phyloP scores from a whole-genome alignment of 345 rosid species.

The Barbarea vulgaris region DNA sequence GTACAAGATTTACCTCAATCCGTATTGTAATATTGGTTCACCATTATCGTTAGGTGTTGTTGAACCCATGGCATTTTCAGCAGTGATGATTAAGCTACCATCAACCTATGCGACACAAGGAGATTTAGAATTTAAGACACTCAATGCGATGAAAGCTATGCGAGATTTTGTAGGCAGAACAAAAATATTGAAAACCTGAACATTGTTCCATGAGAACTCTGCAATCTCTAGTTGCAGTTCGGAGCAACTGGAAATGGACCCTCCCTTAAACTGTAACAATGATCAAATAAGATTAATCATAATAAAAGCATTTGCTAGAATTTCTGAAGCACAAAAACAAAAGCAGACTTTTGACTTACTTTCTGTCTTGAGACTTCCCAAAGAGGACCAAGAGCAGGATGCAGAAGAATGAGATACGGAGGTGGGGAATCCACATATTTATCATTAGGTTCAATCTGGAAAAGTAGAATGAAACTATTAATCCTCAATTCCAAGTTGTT shows the following conservation, averaged over 20 bases:
- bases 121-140: conserved; percentile 17
- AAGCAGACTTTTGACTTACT: conserved; percentile 45
- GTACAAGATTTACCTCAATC: conserved; percentile 52
- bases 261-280: conserved; percentile 63
- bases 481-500: not conserved
- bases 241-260: conserved; percentile 74
- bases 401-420: conserved; percentile 86
- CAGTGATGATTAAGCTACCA: conserved; percentile 78
- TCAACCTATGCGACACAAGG: conserved; percentile 54
- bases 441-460: conserved; percentile 68
- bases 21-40: conserved; percentile 70
- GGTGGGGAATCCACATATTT: conserved; percentile 68
- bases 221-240: conserved; percentile 88
- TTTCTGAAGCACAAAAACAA: not conserved
- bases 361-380: conserved; percentile 91
- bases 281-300: conserved; percentile 12
- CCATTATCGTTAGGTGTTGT: conserved; percentile 48
- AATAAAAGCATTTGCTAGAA: not conserved
- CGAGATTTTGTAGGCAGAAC: not conserved
- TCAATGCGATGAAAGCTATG: conserved; percentile 22
- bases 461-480: conserved; percentile 18
- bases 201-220: conserved; percentile 87
- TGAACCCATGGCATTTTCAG: conserved; percentile 81
- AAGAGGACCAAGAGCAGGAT: conserved; percentile 94
- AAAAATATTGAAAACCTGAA: conserved; percentile 56